phyloP scores from a whole-genome alignment of 1,284 basidiomycete species.

The Volvariella surrecta region DNA sequence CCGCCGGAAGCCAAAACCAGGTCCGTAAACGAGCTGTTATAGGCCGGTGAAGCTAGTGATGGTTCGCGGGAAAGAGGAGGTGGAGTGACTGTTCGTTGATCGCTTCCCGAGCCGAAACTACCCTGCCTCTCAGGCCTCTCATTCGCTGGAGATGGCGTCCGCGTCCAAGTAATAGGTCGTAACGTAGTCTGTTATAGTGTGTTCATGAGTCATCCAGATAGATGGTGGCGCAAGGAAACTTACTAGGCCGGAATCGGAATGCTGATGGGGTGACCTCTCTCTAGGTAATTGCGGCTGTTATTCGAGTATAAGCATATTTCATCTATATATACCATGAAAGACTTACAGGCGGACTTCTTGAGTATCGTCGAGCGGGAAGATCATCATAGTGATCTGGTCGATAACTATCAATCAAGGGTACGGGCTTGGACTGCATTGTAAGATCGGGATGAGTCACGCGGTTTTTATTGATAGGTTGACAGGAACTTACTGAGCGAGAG shows the following conservation, averaged over 20 bases:
- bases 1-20: slow-evolving; percentile 2
- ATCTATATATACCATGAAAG: too few species aligned
- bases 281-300: neutral
- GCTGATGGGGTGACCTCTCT: neutral
- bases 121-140: too few species aligned
- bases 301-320: too few species aligned
- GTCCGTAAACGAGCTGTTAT: slow-evolving; percentile 13
- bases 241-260: neutral
- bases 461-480: neutral
- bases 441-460: neutral
- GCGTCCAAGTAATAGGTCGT: too few species aligned
- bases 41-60: slow-evolving; percentile 15
- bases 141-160: too few species aligned
- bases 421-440: neutral
- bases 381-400: neutral
- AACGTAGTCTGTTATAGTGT: too few species aligned
- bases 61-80: slow-evolving; percentile 16
- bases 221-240: neutral
- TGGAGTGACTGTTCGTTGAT: slow-evolving; percentile 12
- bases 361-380: too few species aligned
- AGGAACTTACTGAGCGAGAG: neutral
- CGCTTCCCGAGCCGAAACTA: slow-evolving; percentile 5
- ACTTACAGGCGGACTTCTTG: too few species aligned
- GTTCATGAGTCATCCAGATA: too few species aligned
- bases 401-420: neutral